Percentiles rank a stretch among this genome's conserved stretches.
Conservation (phyloP, 139 green algal genomes). For the Chlorella sp. region DNA sequence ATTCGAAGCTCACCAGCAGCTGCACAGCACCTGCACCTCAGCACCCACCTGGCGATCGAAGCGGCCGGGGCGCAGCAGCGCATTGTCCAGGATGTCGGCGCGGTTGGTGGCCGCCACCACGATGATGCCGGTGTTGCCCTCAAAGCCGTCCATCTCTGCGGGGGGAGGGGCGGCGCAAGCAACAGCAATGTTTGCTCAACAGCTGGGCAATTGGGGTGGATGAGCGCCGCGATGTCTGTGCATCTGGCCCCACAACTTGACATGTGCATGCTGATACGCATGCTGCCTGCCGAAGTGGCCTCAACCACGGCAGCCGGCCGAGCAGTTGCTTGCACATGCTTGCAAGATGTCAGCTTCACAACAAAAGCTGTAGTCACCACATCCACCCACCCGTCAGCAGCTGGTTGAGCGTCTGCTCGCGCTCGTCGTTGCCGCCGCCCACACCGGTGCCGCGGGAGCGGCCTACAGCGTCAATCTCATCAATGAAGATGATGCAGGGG, state of each 20-base stretch:
- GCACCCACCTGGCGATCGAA: conserved; percentile 94
- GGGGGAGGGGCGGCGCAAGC: not conserved
- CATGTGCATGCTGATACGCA: no score
- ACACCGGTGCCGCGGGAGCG: conserved; percentile 56
- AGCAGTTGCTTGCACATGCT: no score
- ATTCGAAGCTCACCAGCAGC: no score
- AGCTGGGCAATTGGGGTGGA: no score
- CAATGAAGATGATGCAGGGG: conserved; percentile 99
- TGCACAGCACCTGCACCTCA: no score
- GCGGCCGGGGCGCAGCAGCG: conserved; percentile 96
- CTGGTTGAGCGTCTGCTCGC: conserved; percentile 99
- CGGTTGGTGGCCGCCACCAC: conserved; percentile 98
- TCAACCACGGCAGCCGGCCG: no score
- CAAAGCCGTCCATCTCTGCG: conserved; percentile 96
- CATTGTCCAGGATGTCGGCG: conserved; percentile 97
- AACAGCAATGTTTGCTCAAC: no score
- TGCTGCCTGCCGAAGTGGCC: no score
- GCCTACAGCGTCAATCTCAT: conserved; percentile 99
- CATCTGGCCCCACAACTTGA: no score
- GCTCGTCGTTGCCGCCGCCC: conserved; percentile 98
- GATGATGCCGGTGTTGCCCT: conserved; percentile 98
- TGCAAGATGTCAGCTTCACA: not conserved
- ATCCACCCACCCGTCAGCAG: conserved; percentile 68
- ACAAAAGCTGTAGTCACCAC: not conserved
- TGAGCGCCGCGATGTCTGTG: no score